These are phyloP conservation scores for Tubosaeta sp. DNA, from an alignment of 768 basidiomycete genomes.

Conservation along the genomic window DNA sequence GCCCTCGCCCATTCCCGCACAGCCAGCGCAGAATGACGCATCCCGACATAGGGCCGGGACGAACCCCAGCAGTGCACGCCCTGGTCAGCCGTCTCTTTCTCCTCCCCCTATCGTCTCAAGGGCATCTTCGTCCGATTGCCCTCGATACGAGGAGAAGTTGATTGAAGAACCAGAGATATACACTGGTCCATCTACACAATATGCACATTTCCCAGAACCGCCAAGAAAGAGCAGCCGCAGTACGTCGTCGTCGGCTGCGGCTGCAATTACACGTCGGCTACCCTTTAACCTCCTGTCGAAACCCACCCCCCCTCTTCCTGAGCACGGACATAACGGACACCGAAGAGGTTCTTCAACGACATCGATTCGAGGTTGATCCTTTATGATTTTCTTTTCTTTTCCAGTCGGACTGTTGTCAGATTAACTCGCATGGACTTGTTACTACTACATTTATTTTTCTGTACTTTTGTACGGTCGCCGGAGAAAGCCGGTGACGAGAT, in stretches of 20 bases:
- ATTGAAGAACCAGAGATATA: slow-evolving; percentile 48
- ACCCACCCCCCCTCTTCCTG: slow-evolving; percentile 33
- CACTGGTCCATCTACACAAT: slow-evolving; percentile 65
- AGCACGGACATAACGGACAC: slow-evolving; percentile 30
- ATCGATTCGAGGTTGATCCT: slow-evolving; percentile 30
- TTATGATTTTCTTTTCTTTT: slow-evolving; percentile 8
- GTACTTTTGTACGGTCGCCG: slow-evolving; percentile 7
- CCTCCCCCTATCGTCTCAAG: slow-evolving; percentile 41
- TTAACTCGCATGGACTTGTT: slow-evolving; percentile 12
- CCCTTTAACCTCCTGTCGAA: slow-evolving; percentile 68
- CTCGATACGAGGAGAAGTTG: slow-evolving; percentile 33
- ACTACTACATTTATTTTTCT: neutral
- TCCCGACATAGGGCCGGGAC: slow-evolving; percentile 63
- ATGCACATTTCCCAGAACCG: slow-evolving; percentile 70
- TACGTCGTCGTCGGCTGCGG: slow-evolving; percentile 43
- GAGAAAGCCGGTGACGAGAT: slow-evolving; percentile 20
- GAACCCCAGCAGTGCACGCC: slow-evolving; percentile 48
- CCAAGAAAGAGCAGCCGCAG: slow-evolving; percentile 43
- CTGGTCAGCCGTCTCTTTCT: slow-evolving; percentile 39
- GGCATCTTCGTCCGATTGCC: slow-evolving; percentile 55
- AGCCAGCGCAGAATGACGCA: slow-evolving; percentile 39
- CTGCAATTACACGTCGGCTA: slow-evolving; percentile 51
- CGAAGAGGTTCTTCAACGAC: slow-evolving; percentile 42
- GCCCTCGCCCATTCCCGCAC: slow-evolving; percentile 35
- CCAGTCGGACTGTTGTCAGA: slow-evolving; percentile 21